phyloP scores from a whole-genome alignment of 2,329 filamentous ascomycete genomes.

The Amesomyces nigricolor region DNA sequence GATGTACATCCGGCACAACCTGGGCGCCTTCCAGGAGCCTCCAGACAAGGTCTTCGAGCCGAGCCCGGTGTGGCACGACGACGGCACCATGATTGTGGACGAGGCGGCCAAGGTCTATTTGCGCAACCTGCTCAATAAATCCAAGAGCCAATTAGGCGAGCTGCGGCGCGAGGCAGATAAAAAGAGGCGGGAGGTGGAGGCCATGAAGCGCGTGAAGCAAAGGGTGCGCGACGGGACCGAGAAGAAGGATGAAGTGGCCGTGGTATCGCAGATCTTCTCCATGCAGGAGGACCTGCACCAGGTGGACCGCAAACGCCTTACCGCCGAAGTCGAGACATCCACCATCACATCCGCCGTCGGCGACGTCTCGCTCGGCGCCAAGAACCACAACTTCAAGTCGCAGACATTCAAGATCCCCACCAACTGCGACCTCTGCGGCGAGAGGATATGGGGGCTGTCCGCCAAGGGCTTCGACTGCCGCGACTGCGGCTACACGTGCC shows the following conservation, averaged over 20 bases:
- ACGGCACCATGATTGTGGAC: conserved; percentile 78
- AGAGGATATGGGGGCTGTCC: conserved; percentile 93
- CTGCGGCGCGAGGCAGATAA: conserved; percentile 77
- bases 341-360: conserved; percentile 90
- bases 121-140: conserved; percentile 86
- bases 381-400: conserved; percentile 97
- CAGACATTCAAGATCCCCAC: conserved; percentile 99
- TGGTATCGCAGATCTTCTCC: conserved; percentile 76
- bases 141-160: conserved; percentile 76
- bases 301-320: conserved; percentile 75
- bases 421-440: conserved; percentile 93
- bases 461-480: conserved; percentile 95
- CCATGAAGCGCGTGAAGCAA: conserved; percentile 66
- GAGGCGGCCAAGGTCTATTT: conserved; percentile 84
- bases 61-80: conserved; percentile 95
- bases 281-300: conserved; percentile 82
- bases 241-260: conserved; percentile 80
- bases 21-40: conserved; percentile 75
- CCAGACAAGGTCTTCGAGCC: conserved; percentile 82
- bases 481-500: conserved; percentile 96
- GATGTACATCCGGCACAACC: conserved; percentile 97
- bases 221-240: conserved; percentile 76
- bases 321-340: conserved; percentile 85
- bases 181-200: conserved; percentile 80
- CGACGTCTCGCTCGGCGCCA: conserved; percentile 85